Evolutionary conservation across 1,284 basidiomycete species (phyloP).

Genomic region (Sutorius eximius): DNA sequence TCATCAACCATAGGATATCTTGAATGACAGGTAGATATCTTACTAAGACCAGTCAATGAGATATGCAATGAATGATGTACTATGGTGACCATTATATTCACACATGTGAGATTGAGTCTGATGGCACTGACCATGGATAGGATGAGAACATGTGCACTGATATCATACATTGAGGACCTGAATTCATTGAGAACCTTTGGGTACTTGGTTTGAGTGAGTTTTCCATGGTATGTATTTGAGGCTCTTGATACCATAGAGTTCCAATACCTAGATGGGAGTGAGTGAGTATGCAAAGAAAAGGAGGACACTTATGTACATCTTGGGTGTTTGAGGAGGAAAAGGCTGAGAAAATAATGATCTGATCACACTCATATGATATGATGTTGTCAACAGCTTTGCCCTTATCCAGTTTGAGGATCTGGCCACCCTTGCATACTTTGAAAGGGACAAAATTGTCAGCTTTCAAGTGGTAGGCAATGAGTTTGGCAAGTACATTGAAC

Average conservation of each 20-base stretch:
- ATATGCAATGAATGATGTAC: slow-evolving; percentile 6
- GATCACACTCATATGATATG: not conserved
- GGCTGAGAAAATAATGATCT: slow-evolving; percentile 18
- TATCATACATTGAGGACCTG: not conserved
- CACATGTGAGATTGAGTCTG: slow-evolving; percentile 21
- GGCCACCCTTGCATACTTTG: not conserved
- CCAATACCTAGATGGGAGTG: slow-evolving; percentile 5
- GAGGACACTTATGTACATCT: not conserved
- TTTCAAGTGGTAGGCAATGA: no score
- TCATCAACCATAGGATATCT: slow-evolving; percentile 12
- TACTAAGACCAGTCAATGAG: not conserved
- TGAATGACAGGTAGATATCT: no score
- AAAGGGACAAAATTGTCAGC: no score
- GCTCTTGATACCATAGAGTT: slow-evolving; percentile 4
- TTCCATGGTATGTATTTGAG: slow-evolving; percentile 10
- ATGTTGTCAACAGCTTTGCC: not conserved
- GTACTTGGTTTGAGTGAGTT: not conserved
- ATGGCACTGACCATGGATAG: slow-evolving; percentile 20
- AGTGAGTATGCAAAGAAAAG: not conserved
- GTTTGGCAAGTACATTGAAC: no score
- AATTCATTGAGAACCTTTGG: slow-evolving; percentile 2
- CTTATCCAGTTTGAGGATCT: no score
- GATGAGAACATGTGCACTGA: slow-evolving; percentile 12
- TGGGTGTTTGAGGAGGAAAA: slow-evolving; percentile 19
- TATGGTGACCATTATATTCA: slow-evolving; percentile 22